A percentile compares a stretch with the other conserved stretches of the same genome.
phyloP scores from a whole-genome alignment of 306 rosid genomes.

The Acacia melanoxylon region DNA sequence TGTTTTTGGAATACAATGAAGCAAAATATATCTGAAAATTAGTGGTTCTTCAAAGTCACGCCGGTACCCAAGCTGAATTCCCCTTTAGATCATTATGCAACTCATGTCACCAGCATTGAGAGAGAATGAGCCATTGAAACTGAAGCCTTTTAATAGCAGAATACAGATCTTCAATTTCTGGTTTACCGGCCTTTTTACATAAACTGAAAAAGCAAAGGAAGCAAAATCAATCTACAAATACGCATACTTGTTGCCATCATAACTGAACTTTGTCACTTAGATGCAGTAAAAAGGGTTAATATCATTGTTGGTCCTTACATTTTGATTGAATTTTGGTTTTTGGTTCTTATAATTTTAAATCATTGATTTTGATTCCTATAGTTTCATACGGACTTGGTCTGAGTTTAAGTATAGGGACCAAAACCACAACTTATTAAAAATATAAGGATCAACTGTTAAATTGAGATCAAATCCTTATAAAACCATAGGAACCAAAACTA shows the following conservation, averaged over 20 bases:
- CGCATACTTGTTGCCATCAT: background rate
- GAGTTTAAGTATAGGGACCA: too few species aligned
- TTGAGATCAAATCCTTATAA: too few species aligned
- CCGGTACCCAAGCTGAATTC: background rate
- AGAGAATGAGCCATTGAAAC: background rate
- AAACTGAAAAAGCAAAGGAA: conserved; percentile 14
- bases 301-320: too few species aligned
- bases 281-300: background rate
- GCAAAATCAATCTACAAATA: background rate
- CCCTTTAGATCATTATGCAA: background rate
- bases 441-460: too few species aligned
- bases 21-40: background rate
- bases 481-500: too few species aligned
- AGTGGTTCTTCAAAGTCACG: conserved; percentile 6
- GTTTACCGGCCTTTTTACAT: background rate
- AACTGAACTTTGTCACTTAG: background rate
- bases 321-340: too few species aligned
- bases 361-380: too few species aligned
- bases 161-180: conserved; percentile 16
- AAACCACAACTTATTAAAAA: too few species aligned
- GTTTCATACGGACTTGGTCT: too few species aligned
- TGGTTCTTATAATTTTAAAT: too few species aligned
- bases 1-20: background rate
- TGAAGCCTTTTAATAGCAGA: conserved; percentile 15
- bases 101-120: background rate